Percentiles rank a stretch among this genome's conserved stretches.
Evolutionary conservation across 192 early-diverging fungal genomes (phyloP).

Genomic region (Jimgerdemannia flammicorona): DNA sequence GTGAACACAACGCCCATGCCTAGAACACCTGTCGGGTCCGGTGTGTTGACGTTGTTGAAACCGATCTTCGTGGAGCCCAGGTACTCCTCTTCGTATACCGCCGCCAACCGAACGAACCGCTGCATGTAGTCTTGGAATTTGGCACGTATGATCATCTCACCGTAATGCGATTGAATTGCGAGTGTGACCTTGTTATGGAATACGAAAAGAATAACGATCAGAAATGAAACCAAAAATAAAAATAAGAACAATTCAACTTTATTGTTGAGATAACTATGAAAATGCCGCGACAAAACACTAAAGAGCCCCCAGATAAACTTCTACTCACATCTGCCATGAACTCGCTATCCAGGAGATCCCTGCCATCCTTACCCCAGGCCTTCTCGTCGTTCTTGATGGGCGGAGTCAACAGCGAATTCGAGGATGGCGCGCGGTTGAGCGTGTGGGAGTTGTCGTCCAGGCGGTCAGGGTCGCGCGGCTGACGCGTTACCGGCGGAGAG

Average conservation of each 20-base stretch:
- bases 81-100: slow-evolving; percentile 71
- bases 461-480: background rate
- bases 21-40: slow-evolving; percentile 43
- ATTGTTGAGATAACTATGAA: background rate
- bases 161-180: slow-evolving; percentile 80
- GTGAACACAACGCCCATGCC: slow-evolving; percentile 70
- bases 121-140: slow-evolving; percentile 86
- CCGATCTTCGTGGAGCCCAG: slow-evolving; percentile 62
- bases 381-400: background rate
- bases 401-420: background rate
- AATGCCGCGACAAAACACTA: slow-evolving; percentile 4
- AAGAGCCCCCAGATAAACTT: slow-evolving; percentile 4
- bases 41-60: slow-evolving; percentile 34
- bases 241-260: too few species aligned
- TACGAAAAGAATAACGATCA: slow-evolving; percentile 2
- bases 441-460: background rate
- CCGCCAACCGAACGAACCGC: slow-evolving; percentile 76
- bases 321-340: slow-evolving; percentile 51
- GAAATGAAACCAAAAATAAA: background rate
- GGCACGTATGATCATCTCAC: slow-evolving; percentile 83
- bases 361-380: slow-evolving; percentile 34
- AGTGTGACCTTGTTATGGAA: slow-evolving; percentile 51
- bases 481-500: slow-evolving; percentile 1
- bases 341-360: slow-evolving; percentile 38
- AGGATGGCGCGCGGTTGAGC: background rate